phyloP scores from a whole-genome alignment of 352 stramenopile species.

The Phytophthora agathidicida region DNA sequence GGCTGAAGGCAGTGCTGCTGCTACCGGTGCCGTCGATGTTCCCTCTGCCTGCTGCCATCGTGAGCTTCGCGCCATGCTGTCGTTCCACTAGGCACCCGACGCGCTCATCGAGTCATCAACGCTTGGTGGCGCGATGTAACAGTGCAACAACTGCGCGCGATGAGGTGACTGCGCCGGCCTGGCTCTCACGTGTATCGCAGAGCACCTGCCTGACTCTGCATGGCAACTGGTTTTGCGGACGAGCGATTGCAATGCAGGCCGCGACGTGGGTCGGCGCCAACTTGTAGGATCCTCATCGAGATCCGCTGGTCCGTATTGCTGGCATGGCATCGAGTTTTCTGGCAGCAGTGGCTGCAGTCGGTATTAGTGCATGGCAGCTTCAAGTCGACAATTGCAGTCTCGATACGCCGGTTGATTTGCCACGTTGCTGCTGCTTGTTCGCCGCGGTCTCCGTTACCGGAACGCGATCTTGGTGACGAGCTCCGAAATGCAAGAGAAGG shows the following conservation, averaged over 20 bases:
- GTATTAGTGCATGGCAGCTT: no score
- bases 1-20: neutral
- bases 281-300: conserved; percentile 23
- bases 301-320: conserved; percentile 24
- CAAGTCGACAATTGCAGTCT: no score
- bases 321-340: neutral
- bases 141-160: conserved; percentile 13
- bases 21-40: no score
- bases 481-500: conserved; percentile 34
- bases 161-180: conserved; percentile 18
- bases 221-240: conserved; percentile 33
- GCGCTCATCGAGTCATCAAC: conserved; percentile 16
- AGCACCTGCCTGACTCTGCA: conserved; percentile 10
- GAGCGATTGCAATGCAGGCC: conserved; percentile 22
- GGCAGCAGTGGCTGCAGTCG: neutral
- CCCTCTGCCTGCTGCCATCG: neutral
- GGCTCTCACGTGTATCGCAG: conserved; percentile 39
- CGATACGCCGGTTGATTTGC: neutral
- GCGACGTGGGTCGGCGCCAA: neutral
- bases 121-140: conserved; percentile 14
- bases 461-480: conserved; percentile 32
- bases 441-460: conserved; percentile 1
- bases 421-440: conserved; percentile 5
- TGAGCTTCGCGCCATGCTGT: conserved; percentile 5
- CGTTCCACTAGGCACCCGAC: neutral